These are phyloP conservation scores for Puccinia coronata DNA, from an alignment of 1,284 basidiomycete species.

Conservation along the genomic window DNA sequence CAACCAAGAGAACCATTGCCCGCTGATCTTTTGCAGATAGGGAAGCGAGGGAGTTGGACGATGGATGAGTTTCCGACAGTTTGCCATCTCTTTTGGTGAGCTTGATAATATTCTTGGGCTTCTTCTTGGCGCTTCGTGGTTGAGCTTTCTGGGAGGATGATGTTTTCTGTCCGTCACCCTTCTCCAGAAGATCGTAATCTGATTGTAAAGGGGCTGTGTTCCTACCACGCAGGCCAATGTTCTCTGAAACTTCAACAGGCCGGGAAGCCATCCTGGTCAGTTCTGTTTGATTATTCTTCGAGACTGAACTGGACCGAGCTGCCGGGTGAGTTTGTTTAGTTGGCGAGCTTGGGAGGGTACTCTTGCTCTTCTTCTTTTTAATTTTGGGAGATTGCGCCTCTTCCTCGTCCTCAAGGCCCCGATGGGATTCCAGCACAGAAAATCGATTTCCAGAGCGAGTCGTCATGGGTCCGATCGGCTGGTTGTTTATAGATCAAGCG, in stretches of 20 bases:
- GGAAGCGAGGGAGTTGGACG: constrained; percentile 50
- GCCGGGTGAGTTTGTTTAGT: neutral
- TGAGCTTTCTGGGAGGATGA: neutral
- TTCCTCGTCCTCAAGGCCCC: neutral
- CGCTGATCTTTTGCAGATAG: constrained; percentile 56
- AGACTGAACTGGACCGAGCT: neutral
- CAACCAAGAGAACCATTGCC: constrained; percentile 50
- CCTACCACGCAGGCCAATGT: constrained; percentile 22
- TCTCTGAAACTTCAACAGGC: constrained; percentile 9
- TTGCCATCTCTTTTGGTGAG: constrained; percentile 7
- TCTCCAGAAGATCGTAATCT: constrained; percentile 27
- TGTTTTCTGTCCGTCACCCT: neutral
- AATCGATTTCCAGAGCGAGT: constrained; percentile 22
- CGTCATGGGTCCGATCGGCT: constrained; percentile 4
- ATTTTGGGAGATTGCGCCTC: constrained; percentile 1
- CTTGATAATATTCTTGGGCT: constrained; percentile 3
- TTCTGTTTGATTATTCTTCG: neutral
- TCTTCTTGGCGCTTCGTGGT: neutral
- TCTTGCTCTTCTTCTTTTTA: constrained; percentile 21
- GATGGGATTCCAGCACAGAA: constrained; percentile 14
- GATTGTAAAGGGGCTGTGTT: neutral
- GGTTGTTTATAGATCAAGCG: neutral
- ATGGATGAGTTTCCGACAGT: constrained; percentile 53
- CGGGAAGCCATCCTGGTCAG: constrained; percentile 11
- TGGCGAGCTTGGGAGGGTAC: neutral